Conservation (phyloP, 1,139 yeast species). For the Kluyveromyces sp. region DNA sequence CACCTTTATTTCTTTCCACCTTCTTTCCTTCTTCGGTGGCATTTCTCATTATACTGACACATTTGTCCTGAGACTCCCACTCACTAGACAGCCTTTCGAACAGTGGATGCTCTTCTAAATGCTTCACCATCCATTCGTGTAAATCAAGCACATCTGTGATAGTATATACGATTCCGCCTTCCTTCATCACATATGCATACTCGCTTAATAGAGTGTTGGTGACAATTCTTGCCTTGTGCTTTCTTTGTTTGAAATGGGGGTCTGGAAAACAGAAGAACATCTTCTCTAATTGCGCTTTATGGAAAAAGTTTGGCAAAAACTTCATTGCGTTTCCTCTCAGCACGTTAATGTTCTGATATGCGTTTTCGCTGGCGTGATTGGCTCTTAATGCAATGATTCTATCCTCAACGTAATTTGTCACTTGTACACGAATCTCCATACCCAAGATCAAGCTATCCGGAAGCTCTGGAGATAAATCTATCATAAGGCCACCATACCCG, state of each 20-base stretch:
- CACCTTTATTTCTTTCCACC: constrained; percentile 83
- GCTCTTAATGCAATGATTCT: constrained; percentile 78
- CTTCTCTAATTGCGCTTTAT: constrained; percentile 71
- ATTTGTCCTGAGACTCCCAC: constrained; percentile 73
- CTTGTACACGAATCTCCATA: constrained; percentile 97
- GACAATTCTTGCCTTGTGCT: constrained; percentile 93
- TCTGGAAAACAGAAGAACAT: constrained; percentile 98
- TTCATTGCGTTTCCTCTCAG: constrained; percentile 96
- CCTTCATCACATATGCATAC: constrained; percentile 82
- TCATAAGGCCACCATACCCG: constrained; percentile 91
- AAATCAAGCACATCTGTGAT: constrained; percentile 93
- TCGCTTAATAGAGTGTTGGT: constrained; percentile 84
- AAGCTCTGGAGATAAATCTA: constrained; percentile 70
- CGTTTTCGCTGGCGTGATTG: constrained; percentile 30
- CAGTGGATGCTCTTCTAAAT: constrained; percentile 82
- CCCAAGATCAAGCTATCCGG: constrained; percentile 75
- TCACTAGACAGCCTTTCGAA: constrained; percentile 72
- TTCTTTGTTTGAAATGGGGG: constrained; percentile 95
- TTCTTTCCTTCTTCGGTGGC: constrained; percentile 98
- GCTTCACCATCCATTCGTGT: constrained; percentile 94
- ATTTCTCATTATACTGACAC: constrained; percentile 80
- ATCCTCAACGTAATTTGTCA: constrained; percentile 94
- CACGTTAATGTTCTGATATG: constrained; percentile 78
- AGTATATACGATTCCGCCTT: constrained; percentile 85
- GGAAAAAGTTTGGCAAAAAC: constrained; percentile 87